Base-by-base conservation (phyloP, 768 basidiomycete species). In the Tylopilus plumbeoviolaceoides region DNA sequence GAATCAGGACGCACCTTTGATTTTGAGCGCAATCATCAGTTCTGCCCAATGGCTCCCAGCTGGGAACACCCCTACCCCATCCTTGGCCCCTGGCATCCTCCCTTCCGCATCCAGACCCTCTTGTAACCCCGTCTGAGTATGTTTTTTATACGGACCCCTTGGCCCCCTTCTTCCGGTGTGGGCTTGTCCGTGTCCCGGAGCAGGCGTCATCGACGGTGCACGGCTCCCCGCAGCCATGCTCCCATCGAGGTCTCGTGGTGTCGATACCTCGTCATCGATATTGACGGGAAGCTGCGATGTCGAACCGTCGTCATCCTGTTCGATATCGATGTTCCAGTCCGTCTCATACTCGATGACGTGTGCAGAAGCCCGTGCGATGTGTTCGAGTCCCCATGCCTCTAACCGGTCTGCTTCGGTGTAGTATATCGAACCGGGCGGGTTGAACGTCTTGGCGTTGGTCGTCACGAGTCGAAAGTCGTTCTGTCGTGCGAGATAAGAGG, bases 271-370 rank as follows among this genome's bases (percentile, higher is more conserved):
- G 30, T 81, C 73, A 1, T 76, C 73, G 38, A 74, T 65, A 9
- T 67, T 70, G 54, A 72, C 35, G 54, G 41, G 60, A 3, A 25
- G 51, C 17, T 64, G 64, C 8, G 61, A 55, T 1, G 68, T 40
- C 7, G 50, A 59, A 3, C 58, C 63, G 3, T 70, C 73, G 10
- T 75, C 85, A 38, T 87, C 87, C 33, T 78, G 79, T 61, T 88
- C 88, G 9, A 87, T 73, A 48, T 91, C 88, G 52, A 90, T 85
- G 59, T 87, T 89, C 88, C 88, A 90, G 64, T 89, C 85, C 1
- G 85, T 82, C 70, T 90, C 88, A 63, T 85, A 86, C 51, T 90
- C 87, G 52, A 90, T 88, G 39, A 90, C 89, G 15, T 82, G 86
- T 0, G 80, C 72, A 2, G 87, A 75, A 0, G 85, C 85, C 57